Evolutionary conservation across 805 yeast genomes (phyloP).

Genomic region (Cyberlindnera petersonii): DNA sequence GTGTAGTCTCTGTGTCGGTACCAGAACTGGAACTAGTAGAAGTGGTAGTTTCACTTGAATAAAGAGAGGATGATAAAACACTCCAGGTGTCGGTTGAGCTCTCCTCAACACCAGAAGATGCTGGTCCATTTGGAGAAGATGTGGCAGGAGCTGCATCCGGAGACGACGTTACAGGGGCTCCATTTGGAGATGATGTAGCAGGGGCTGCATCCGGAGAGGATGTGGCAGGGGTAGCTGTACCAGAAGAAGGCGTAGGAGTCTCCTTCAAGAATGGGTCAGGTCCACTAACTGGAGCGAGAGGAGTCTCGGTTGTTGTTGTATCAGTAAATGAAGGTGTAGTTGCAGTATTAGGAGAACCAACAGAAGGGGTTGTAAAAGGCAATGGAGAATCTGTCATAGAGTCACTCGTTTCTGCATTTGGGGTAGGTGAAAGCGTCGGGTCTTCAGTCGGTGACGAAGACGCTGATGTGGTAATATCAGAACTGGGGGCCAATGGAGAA

Average conservation of each 20-base stretch:
- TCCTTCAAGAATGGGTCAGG: not conserved
- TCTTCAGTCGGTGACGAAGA: too few relatives aligned
- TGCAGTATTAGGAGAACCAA: too few relatives aligned
- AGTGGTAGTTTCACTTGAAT: not conserved
- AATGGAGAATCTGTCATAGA: too few relatives aligned
- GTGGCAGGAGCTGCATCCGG: not conserved
- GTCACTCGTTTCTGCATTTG: too few relatives aligned
- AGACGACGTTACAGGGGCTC: conserved; percentile 3
- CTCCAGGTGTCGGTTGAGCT: conserved; percentile 1
- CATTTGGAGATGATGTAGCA: not conserved
- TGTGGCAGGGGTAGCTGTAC: not conserved
- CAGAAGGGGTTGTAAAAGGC: too few relatives aligned
- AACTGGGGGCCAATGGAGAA: too few relatives aligned
- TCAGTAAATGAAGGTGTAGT: too few relatives aligned
- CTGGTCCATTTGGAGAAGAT: not conserved
- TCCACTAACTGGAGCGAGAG: not conserved
- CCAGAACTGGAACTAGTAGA: not conserved
- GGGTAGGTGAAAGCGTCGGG: too few relatives aligned
- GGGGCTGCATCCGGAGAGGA: not conserved
- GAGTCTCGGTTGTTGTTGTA: too few relatives aligned
- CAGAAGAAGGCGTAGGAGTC: not conserved
- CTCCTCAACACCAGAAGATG: not conserved
- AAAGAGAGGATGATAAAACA: not conserved
- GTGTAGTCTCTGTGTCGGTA: not conserved
- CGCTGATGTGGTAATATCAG: too few relatives aligned